These are phyloP conservation scores for Apophysomyces sp. DNA, from an alignment of 371 early-diverging fungal genomes.

Conservation along the genomic window DNA sequence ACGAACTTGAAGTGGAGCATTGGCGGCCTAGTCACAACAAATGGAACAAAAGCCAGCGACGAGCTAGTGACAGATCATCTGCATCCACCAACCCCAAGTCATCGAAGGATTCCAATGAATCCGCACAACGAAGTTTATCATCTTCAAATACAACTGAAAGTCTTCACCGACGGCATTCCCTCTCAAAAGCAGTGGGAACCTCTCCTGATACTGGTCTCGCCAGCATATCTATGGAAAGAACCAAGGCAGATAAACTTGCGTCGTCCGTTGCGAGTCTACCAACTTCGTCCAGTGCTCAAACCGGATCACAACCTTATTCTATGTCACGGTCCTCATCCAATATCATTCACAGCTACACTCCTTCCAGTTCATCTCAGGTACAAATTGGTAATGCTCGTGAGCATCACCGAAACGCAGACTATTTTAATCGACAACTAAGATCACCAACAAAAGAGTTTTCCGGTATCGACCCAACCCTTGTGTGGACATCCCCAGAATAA, in stretches of 20 bases:
- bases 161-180: neutral
- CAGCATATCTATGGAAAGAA: slow-evolving; percentile 8
- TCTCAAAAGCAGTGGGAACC: neutral
- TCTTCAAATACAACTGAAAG: neutral
- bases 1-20: slow-evolving; percentile 56
- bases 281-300: neutral
- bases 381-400: neutral
- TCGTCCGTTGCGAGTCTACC: neutral
- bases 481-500: neutral
- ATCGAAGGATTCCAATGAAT: neutral
- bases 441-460: neutral
- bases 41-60: slow-evolving; percentile 6
- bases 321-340: slow-evolving; percentile 15
- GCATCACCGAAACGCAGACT: neutral
- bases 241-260: neutral
- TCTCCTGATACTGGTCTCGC: slow-evolving; percentile 19
- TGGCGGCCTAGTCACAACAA: slow-evolving; percentile 30
- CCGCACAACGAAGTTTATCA: neutral
- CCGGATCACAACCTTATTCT: neutral
- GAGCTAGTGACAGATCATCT: neutral
- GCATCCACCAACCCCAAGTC: neutral
- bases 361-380: slow-evolving; percentile 4
- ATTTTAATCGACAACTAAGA: neutral
- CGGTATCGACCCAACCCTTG: neutral
- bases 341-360: slow-evolving; percentile 20